Conservation (phyloP, 345 rosid genomes). For the Gossypium bickii region DNA sequence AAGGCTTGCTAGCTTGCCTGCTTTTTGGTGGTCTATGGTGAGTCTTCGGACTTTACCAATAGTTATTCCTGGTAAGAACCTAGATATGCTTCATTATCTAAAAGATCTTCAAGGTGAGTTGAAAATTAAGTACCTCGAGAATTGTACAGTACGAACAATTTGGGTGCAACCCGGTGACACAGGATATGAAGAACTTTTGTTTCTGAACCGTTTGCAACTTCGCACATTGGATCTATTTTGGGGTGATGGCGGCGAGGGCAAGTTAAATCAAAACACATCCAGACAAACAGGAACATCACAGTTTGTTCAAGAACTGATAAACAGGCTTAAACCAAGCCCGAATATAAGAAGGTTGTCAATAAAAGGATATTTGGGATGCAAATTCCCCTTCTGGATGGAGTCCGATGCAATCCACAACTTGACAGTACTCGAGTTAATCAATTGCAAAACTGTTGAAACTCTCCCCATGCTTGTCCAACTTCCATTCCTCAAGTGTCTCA, state of each 20-base stretch:
- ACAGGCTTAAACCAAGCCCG: not conserved
- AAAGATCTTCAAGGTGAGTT: not conserved
- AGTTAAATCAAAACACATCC: not conserved
- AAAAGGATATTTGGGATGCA: conserved; percentile 3
- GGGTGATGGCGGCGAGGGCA: conserved; percentile 13
- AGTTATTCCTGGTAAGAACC: not conserved
- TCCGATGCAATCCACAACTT: not conserved
- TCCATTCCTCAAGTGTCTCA: not conserved
- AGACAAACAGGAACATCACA: not conserved
- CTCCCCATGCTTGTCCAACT: conserved; percentile 24
- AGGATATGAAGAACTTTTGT: rapidly evolving
- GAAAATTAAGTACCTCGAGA: conserved; percentile 1
- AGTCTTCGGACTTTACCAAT: conserved; percentile 16
- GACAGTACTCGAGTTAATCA: not conserved
- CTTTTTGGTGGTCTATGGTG: not conserved
- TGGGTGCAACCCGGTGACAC: too few species aligned
- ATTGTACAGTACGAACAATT: too few species aligned
- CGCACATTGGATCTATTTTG: not conserved
- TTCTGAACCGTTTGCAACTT: not conserved
- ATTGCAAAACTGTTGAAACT: conserved; percentile 13
- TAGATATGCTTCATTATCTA: rapidly evolving
- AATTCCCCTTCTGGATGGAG: not conserved
- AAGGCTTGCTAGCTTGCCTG: not conserved
- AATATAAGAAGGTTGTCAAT: conserved; percentile 7
- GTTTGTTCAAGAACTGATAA: conserved; percentile 1